Evolutionary conservation across 805 yeast species (phyloP), one percentile per base, ranked within the genome.

Genomic region (Zygoascus biomembranicola): DNA sequence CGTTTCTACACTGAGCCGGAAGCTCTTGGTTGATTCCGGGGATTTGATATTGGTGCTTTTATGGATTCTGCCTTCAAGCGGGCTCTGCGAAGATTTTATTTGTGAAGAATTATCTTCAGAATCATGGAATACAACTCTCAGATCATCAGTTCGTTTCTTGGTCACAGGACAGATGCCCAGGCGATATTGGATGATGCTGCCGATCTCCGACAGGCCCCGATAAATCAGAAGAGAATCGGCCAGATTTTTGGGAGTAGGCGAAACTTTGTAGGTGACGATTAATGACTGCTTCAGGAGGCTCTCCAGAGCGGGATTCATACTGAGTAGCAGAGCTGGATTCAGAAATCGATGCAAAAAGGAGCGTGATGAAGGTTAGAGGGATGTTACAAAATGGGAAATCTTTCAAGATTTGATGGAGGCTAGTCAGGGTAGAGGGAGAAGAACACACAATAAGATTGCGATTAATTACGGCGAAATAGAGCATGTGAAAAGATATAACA

Each of bases 141-240:
- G 51, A 35, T 41, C 46, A 13, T 56, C 61, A 14, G 64, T 60
- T 31, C 67, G 63, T 54, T 59, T 60, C 50, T 63, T 65, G 19
- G 70, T 66, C 14, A 66, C 68, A 5, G 69, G 69, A 47, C 69
- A 66, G 48, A 58, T 51, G 13, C 58, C 57, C 55, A 65, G 68
- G 20, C 57, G 57, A 57, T 64, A 66, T 43, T 60, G 63, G 18
- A 66, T 55, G 31, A 66, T 53, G 20, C 55, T 50, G 51, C 65
- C 68, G 6, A 50, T 48, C 14, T 54, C 46, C 18, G 48, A 53
- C n/a, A 53, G 26, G 8, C 47, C 51, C n/a, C 49, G 14, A 14
- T 46, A 46, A 13, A 46, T 46, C 5, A 46, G 26, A 1, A 55
- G 49, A 41, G 56, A 52, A 47, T 55, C 52, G 16, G 50, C 32